Conservation (phyloP, 306 rosid genomes). For the Cyclanthera cordifolia region DNA sequence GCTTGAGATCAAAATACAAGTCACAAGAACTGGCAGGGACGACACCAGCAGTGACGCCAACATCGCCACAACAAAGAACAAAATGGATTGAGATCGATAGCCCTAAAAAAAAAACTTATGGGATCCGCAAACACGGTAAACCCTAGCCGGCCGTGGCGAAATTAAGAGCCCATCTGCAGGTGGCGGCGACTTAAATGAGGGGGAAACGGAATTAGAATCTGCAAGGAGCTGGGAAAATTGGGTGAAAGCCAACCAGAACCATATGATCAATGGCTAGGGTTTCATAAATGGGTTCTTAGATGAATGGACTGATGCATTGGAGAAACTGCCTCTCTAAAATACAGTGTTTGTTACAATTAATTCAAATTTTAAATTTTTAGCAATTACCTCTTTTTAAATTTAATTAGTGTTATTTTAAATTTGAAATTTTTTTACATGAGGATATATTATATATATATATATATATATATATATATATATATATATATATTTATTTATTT, state of each 20-base stretch:
- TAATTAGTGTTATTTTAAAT: too few relatives aligned
- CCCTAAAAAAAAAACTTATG: conserved; percentile 11
- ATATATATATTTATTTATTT: too few relatives aligned
- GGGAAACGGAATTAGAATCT: conserved; percentile 15
- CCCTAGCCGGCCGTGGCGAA: conserved; percentile 24
- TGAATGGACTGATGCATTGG: too few relatives aligned
- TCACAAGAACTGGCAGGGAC: conserved; percentile 78
- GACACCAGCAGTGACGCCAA: conserved; percentile 61
- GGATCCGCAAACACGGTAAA: conserved; percentile 27
- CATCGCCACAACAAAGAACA: conserved; percentile 77
- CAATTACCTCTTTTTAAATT: too few relatives aligned
- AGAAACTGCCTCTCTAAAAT: too few relatives aligned
- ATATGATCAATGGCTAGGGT: too few relatives aligned
- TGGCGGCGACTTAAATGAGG: conserved; percentile 36
- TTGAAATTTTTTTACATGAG: too few relatives aligned
- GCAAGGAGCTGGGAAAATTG: conserved; percentile 9
- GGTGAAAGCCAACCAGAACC: not conserved
- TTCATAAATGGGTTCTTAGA: too few relatives aligned
- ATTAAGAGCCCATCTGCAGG: conserved; percentile 19
- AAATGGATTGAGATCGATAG: conserved; percentile 18
- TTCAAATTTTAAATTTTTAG: too few relatives aligned
- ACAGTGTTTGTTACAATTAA: too few relatives aligned
- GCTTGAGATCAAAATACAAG: conserved; percentile 63
- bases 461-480: too few relatives aligned
- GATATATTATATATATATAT: too few relatives aligned